A percentile compares a stretch with the other conserved stretches of the same genome.
Conservation (phyloP, 108 stramenopile species). For the Heterococcus sp. region DNA sequence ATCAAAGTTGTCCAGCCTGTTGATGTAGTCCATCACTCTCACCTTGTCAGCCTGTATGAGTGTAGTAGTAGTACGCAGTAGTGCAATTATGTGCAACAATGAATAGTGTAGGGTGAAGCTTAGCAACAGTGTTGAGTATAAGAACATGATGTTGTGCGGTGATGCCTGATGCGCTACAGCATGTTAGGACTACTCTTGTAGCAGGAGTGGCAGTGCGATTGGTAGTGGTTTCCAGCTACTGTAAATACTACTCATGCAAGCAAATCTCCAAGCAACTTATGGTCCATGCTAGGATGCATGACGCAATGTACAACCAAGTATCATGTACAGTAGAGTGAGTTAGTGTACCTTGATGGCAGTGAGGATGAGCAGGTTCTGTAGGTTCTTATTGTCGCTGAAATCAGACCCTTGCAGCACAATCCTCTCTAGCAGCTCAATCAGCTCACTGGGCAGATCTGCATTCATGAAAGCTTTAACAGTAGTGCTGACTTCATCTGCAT, state of each 20-base stretch:
- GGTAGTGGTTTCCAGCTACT: background rate
- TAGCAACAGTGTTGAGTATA: background rate
- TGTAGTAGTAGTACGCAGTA: background rate
- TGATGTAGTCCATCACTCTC: constrained; percentile 96
- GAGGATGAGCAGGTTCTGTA: constrained; percentile 99
- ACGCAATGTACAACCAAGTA: background rate
- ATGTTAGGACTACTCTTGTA: no score
- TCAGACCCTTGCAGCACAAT: constrained; percentile 98
- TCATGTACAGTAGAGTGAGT: background rate
- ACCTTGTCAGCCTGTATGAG: constrained; percentile 67
- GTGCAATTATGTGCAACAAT: background rate
- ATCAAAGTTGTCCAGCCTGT: constrained; percentile 99
- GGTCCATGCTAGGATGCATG: no score
- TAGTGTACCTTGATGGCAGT: constrained; percentile 81
- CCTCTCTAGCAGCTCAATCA: constrained; percentile 96
- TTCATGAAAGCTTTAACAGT: constrained; percentile 99
- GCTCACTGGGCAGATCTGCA: constrained; percentile 93
- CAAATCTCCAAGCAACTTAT: no score
- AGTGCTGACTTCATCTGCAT: constrained; percentile 96
- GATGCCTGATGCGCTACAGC: no score
- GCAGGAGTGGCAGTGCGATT: background rate
- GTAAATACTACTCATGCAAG: background rate
- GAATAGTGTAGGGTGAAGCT: background rate
- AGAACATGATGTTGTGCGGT: background rate
- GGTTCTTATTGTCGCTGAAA: constrained; percentile 97